Percentiles rank a stretch among this genome's conserved stretches.
Conservation (phyloP, 495 filamentous ascomycete genomes). For the Alectoria sarmentosa region DNA sequence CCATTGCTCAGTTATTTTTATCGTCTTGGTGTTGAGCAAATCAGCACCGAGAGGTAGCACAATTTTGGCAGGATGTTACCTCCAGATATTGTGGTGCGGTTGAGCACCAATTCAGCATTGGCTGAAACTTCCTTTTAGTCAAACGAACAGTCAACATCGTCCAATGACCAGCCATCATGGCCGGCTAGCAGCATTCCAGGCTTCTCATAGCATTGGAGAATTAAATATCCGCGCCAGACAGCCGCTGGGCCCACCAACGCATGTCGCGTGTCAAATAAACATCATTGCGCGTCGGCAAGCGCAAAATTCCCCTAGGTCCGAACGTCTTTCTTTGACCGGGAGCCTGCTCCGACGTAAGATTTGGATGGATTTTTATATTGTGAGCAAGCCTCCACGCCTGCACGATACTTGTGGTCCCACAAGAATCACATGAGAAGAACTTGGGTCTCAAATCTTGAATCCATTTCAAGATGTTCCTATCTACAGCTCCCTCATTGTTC, state of each 20-base stretch:
- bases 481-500: background rate
- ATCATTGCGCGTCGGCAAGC: slow-evolving; percentile 7
- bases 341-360: background rate
- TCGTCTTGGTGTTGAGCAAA: background rate
- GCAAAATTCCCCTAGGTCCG: slow-evolving; percentile 5
- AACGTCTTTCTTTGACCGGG: background rate
- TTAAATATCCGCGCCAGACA: background rate
- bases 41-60: background rate
- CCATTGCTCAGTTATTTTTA: background rate
- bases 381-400: slow-evolving; percentile 1
- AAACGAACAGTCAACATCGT: background rate
- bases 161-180: background rate
- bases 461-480: background rate
- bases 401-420: background rate
- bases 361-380: background rate
- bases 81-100: background rate
- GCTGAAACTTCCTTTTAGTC: background rate
- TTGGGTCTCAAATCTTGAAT: background rate
- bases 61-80: background rate
- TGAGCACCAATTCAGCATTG: background rate
- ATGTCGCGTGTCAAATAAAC: background rate
- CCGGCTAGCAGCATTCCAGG: background rate
- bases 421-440: background rate
- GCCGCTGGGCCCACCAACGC: background rate
- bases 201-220: background rate